These are phyloP conservation scores for Recurvomyces mirabilis DNA, from an alignment of 495 filamentous ascomycete species.

Conservation along the genomic window DNA sequence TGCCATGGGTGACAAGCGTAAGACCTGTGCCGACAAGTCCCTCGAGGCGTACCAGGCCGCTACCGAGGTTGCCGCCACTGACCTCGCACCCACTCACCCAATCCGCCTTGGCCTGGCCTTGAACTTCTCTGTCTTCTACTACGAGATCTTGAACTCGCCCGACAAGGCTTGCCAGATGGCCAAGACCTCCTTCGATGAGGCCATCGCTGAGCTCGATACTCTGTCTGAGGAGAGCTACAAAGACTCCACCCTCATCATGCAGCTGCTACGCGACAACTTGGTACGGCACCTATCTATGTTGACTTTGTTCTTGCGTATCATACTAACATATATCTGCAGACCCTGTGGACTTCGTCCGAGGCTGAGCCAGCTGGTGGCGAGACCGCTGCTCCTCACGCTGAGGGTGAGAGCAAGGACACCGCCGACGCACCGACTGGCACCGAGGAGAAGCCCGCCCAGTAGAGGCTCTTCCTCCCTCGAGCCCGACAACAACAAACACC, in stretches of 20 bases:
- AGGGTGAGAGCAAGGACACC: conserved; percentile 46
- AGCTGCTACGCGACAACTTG: conserved; percentile 95
- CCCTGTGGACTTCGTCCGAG: conserved; percentile 98
- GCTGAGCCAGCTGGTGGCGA: conserved; percentile 61
- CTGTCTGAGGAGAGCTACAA: conserved; percentile 99
- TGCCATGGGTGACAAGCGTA: conserved; percentile 96
- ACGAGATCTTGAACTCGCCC: conserved; percentile 98
- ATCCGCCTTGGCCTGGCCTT: conserved; percentile 96
- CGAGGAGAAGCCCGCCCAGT: conserved; percentile 16
- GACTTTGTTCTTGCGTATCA: neutral
- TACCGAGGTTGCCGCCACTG: conserved; percentile 95
- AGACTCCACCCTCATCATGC: conserved; percentile 99
- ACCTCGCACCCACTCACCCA: conserved; percentile 94
- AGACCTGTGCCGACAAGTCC: conserved; percentile 87
- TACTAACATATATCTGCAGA: conserved; percentile 43
- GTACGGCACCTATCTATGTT: conserved; percentile 43
- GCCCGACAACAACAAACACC: neutral
- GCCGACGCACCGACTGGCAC: conserved; percentile 31
- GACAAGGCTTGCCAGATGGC: conserved; percentile 98
- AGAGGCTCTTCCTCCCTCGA: neutral
- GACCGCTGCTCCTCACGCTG: conserved; percentile 41
- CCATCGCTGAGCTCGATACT: conserved; percentile 95
- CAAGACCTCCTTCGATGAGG: conserved; percentile 99
- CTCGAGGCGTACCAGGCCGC: conserved; percentile 99
- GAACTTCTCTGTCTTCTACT: conserved; percentile 99